Evolutionary conservation across 495 filamentous ascomycete species (phyloP).

Genomic region (Hyaloscypha bicolor): DNA sequence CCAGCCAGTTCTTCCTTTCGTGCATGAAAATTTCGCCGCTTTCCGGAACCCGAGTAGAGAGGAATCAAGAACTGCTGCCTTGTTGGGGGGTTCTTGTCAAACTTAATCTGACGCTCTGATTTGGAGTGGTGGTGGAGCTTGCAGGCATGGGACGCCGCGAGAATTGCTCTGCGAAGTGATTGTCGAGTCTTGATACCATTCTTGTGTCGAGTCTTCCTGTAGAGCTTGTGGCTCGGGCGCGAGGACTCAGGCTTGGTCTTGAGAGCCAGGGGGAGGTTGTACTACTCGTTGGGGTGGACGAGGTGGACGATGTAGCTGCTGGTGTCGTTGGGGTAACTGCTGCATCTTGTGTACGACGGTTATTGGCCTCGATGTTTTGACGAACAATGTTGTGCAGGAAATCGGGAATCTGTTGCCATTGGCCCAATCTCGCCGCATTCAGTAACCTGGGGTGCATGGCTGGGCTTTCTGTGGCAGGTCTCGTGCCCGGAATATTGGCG

Average conservation of each 20-base stretch:
- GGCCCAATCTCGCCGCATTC: constrained; percentile 45
- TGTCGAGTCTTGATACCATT: constrained; percentile 21
- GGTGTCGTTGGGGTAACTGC: constrained; percentile 13
- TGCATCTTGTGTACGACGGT: constrained; percentile 16
- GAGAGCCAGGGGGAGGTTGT: neutral
- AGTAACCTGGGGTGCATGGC: constrained; percentile 41
- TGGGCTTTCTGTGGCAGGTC: constrained; percentile 44
- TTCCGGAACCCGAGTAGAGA: neutral
- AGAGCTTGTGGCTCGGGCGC: constrained; percentile 14
- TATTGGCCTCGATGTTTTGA: constrained; percentile 30
- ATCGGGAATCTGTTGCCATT: constrained; percentile 54
- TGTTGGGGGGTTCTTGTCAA: neutral
- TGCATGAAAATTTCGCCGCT: neutral
- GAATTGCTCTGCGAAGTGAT: constrained; percentile 23
- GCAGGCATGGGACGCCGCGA: constrained; percentile 19
- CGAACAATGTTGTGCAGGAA: constrained; percentile 50
- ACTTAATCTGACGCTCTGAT: neutral
- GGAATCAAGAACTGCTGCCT: neutral
- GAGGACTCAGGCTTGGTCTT: constrained; percentile 15
- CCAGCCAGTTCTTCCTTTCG: constrained; percentile 17
- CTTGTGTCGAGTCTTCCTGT: constrained; percentile 14
- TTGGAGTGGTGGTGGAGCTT: neutral
- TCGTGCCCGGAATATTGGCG: constrained; percentile 33
- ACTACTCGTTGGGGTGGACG: neutral
- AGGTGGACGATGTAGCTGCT: constrained; percentile 2